Evolutionary conservation across 2,329 filamentous ascomycete genomes (phyloP), one percentile per base, ranked within the genome.

Genomic region (Alternaria tenuissima): DNA sequence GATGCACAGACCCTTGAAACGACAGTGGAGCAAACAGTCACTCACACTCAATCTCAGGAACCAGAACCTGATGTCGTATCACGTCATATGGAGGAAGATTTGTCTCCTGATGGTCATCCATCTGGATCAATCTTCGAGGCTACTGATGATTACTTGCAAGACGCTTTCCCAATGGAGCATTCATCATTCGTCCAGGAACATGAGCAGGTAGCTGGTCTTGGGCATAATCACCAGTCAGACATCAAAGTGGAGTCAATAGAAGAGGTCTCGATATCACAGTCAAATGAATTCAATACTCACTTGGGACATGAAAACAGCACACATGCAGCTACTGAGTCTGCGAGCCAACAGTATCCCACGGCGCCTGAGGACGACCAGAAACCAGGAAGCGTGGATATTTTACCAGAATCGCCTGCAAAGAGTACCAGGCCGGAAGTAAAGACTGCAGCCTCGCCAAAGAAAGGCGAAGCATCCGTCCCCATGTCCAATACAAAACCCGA

Each of bases 401-500:
- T 65, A 30, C 55, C 69, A 16, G 71, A 73, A 4, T 59, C 71
- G 14, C 73, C 75, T 26, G 72, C 71, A 12, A 70, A 66, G 18
- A 78, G 73, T 54, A 76, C 75, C 4, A 64, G 75, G 32, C 77
- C 75, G 2, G 76, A 74, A 34, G 67, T 70, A 0, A 77, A 74
- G 51, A 41, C 60, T 1, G 71, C 71, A 24, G 55, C 55, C 11
- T 72, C 73, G 14, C 68, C 70, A 7, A 48, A 39, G 14, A 68
- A 65, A 16, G 66, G 69, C 2, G 65, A 70, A 5, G 56, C 51
- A 5, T 58, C 59, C 16, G 22, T 51, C 24, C 51, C 55, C 1
- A 62, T 62, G 43, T 52, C 55, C 18, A 67, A 57, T 12, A 65
- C 59, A 22, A 65, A 62, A 32, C 62, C 68, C 5, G 68, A 62